These are phyloP conservation scores for Harrya chromipes DNA, from an alignment of 768 basidiomycete species.

Conservation along the genomic window DNA sequence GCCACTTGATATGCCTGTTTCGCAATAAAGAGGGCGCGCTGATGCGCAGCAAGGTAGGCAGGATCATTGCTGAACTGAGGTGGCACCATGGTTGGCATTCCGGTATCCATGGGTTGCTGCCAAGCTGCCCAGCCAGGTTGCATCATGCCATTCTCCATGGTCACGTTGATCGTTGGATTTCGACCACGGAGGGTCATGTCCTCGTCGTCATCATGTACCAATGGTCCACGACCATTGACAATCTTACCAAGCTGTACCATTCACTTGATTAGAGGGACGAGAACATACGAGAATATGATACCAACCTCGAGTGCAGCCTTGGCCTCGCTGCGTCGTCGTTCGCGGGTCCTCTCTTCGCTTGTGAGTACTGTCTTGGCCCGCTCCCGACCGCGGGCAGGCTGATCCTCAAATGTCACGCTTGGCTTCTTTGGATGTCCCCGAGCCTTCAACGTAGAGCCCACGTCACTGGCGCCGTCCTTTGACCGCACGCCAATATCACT, in stretches of 20 bases:
- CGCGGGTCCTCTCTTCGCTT: conserved; percentile 58
- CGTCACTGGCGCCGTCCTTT: conserved; percentile 21
- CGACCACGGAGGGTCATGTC: conserved; percentile 26
- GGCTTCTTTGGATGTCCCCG: conserved; percentile 46
- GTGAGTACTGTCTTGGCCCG: conserved; percentile 30
- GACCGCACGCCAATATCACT: conserved; percentile 48
- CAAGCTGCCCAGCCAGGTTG: conserved; percentile 36
- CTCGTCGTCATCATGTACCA: conserved; percentile 51
- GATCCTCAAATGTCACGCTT: conserved; percentile 71
- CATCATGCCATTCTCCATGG: conserved; percentile 31
- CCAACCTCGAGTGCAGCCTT: conserved; percentile 82
- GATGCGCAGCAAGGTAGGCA: conserved; percentile 67
- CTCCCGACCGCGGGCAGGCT: conserved; percentile 29
- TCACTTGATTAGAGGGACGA: conserved; percentile 5
- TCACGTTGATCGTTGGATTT: conserved; percentile 36
- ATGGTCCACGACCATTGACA: conserved; percentile 72
- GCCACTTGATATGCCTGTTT: conserved; percentile 91
- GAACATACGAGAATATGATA: not conserved
- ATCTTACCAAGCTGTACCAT: conserved; percentile 74
- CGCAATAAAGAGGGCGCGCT: conserved; percentile 82
- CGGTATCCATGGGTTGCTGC: conserved; percentile 27
- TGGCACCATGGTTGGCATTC: conserved; percentile 35
- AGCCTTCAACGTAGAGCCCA: conserved; percentile 27
- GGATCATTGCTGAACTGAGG: conserved; percentile 49
- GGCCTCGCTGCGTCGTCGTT: conserved; percentile 79